These are phyloP conservation scores for Fusarium annulatum DNA, from an alignment of 2,329 filamentous ascomycete genomes.

Conservation along the genomic window DNA sequence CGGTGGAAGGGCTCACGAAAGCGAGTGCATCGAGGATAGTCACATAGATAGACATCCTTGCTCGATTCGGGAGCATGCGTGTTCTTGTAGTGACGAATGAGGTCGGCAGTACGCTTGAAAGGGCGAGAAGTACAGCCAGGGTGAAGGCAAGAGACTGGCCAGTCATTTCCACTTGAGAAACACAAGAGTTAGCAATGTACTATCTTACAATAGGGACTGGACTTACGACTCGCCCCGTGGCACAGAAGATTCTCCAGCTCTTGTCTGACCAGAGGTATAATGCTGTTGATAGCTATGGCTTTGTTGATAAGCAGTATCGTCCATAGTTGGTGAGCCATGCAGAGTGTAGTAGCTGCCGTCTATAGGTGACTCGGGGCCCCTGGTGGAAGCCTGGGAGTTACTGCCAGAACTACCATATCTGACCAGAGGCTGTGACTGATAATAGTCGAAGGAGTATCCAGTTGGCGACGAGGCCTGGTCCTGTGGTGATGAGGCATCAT, in stretches of 20 bases:
- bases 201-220: background rate
- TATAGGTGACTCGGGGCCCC: conserved; percentile 44
- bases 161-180: conserved; percentile 44
- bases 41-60: conserved; percentile 61
- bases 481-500: conserved; percentile 32
- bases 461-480: conserved; percentile 35
- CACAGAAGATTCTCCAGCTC: background rate
- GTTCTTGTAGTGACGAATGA: conserved; percentile 64
- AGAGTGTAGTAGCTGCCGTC: conserved; percentile 31
- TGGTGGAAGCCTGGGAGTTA: conserved; percentile 43
- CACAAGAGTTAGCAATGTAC: conserved; percentile 9
- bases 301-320: conserved; percentile 28
- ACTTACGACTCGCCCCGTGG: conserved; percentile 33
- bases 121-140: conserved; percentile 56
- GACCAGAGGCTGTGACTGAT: conserved; percentile 44
- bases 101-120: conserved; percentile 65
- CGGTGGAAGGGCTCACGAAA: conserved; percentile 60
- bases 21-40: conserved; percentile 62
- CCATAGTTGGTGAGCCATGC: conserved; percentile 21
- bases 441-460: conserved; percentile 29
- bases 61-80: conserved; percentile 57
- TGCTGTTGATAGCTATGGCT: conserved; percentile 19
- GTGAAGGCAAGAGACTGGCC: conserved; percentile 53
- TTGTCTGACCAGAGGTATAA: conserved; percentile 5
- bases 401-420: conserved; percentile 47